Conservation (phyloP, 345 rosid species). For the Gossypium thurberi region DNA sequence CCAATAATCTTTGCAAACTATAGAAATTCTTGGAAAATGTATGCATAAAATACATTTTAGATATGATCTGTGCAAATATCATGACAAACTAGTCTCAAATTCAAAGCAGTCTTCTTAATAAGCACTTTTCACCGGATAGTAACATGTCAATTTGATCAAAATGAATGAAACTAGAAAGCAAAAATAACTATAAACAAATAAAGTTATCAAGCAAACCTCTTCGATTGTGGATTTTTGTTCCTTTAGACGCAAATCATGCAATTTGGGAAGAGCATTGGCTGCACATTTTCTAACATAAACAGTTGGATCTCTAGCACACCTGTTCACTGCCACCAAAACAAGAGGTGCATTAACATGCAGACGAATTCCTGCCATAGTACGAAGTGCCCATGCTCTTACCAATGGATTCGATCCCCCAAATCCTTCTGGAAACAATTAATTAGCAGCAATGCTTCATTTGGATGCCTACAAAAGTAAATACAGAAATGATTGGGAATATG, state of each 20-base stretch:
- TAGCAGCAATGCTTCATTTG: conserved; percentile 89
- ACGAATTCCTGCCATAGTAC: conserved; percentile 93
- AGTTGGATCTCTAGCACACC: conserved; percentile 88
- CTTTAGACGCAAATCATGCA: conserved; percentile 71
- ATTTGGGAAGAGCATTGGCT: conserved; percentile 92
- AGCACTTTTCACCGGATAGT: too few relatives aligned
- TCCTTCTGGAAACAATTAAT: conserved; percentile 94
- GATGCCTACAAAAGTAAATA: conserved; percentile 57
- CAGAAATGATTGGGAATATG: background rate
- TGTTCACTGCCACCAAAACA: conserved; percentile 71
- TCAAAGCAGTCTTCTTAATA: too few relatives aligned
- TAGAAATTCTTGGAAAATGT: background rate
- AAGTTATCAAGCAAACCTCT: conserved; percentile 50
- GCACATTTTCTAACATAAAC: conserved; percentile 92
- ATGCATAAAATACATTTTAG: background rate
- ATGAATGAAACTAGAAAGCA: background rate
- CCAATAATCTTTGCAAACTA: background rate
- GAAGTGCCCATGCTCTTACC: conserved; percentile 97
- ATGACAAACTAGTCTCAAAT: background rate
- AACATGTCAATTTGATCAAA: background rate
- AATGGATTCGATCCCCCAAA: conserved; percentile 91
- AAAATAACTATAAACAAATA: background rate
- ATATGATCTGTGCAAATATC: background rate
- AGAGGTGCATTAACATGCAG: conserved; percentile 82
- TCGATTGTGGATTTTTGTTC: conserved; percentile 65